These are phyloP conservation scores for Fusarium drepaniforme DNA, from an alignment of 2,329 filamentous ascomycete species.

Conservation along the genomic window DNA sequence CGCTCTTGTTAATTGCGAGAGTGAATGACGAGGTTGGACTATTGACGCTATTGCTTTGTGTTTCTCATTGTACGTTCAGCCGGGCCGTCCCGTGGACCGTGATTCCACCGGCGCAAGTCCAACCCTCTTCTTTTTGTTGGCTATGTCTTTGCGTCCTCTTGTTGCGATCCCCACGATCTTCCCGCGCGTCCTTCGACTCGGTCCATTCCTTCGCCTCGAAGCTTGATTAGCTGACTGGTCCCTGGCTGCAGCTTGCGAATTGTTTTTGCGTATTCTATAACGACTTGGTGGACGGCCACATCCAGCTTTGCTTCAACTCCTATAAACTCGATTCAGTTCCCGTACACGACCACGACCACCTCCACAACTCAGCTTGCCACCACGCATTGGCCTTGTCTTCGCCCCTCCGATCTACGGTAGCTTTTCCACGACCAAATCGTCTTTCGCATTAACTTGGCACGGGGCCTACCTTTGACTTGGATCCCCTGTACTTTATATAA, in stretches of 20 bases:
- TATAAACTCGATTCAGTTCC: constrained; percentile 1
- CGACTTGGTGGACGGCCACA: constrained; percentile 11
- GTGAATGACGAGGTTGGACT: constrained; percentile 29
- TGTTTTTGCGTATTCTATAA: constrained; percentile 13
- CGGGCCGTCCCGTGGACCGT: constrained; percentile 24
- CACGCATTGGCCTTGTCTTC: constrained; percentile 14
- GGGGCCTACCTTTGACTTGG: constrained; percentile 2
- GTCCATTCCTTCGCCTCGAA: neutral
- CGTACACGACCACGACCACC: constrained; percentile 11
- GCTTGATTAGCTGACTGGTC: constrained; percentile 7
- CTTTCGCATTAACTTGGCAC: constrained; percentile 21
- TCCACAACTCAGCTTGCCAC: constrained; percentile 13
- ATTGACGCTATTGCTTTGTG: constrained; percentile 22
- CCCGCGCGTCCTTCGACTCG: neutral
- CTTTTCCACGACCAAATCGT: constrained; percentile 17
- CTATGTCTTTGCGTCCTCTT: neutral
- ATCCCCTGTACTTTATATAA: neutral
- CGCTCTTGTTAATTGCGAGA: constrained; percentile 31
- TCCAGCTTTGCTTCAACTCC: constrained; percentile 15
- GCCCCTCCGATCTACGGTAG: constrained; percentile 10
- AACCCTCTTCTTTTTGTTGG: constrained; percentile 17
- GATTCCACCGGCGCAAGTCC: constrained; percentile 17
- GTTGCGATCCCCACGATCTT: neutral
- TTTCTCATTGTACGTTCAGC: constrained; percentile 38
- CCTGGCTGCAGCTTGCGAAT: constrained; percentile 15